Conservation (phyloP, 2,329 filamentous ascomycete genomes). For the Drechslerella coelobrocha region DNA sequence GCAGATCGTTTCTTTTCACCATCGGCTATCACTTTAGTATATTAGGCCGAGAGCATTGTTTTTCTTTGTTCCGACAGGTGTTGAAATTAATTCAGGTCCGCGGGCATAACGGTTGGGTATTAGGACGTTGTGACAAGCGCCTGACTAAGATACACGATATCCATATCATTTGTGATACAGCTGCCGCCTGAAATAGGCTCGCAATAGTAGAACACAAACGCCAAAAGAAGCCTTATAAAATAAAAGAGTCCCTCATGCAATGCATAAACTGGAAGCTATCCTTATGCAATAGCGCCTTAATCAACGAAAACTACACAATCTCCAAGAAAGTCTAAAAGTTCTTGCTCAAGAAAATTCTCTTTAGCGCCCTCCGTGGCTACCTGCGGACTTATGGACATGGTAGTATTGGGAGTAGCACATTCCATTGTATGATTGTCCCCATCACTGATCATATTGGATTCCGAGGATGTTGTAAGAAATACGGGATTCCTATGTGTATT, state of each 20-base stretch:
- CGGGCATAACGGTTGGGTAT: too few relatives aligned
- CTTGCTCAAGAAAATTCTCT: conserved; percentile 26
- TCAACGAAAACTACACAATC: conserved; percentile 50
- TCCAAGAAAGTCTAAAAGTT: conserved; percentile 48
- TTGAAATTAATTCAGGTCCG: too few relatives aligned
- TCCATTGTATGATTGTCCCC: neutral
- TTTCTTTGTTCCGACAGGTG: too few relatives aligned
- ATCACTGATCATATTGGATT: conserved; percentile 2
- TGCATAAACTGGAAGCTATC: neutral
- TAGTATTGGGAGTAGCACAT: neutral
- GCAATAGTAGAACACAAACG: too few relatives aligned
- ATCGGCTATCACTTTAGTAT: too few relatives aligned
- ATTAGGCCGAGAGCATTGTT: too few relatives aligned
- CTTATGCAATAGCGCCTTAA: conserved; percentile 3
- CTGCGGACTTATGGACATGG: neutral
- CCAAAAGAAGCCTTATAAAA: neutral
- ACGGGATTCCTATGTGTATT: neutral
- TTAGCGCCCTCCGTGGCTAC: conserved; percentile 1
- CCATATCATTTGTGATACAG: too few relatives aligned
- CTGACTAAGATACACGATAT: too few relatives aligned
- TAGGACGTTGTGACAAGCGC: too few relatives aligned
- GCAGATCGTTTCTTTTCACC: too few relatives aligned
- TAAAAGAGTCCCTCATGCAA: neutral
- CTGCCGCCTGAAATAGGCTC: too few relatives aligned
- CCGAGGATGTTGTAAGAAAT: conserved; percentile 4